Conservation (phyloP, 148 eudicot genomes). For the Talinum fruticosum region DNA sequence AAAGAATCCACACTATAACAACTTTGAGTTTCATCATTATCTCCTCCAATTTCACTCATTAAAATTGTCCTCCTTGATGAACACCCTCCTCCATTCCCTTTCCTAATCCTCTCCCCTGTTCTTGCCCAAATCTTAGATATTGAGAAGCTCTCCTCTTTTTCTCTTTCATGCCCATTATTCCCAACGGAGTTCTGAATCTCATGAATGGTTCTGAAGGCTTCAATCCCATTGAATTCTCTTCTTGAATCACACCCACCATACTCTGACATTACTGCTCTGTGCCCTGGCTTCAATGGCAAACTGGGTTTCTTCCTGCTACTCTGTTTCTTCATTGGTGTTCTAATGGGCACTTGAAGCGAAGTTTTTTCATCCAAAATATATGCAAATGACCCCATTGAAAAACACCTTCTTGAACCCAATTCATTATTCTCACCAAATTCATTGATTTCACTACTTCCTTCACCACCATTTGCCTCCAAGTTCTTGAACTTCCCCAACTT, state of each 20-base stretch:
- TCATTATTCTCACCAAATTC: slow-evolving; percentile 16
- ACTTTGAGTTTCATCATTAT: slow-evolving; percentile 59
- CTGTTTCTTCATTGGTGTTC: slow-evolving; percentile 51
- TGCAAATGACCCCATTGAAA: slow-evolving; percentile 93
- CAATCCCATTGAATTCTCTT: slow-evolving; percentile 54
- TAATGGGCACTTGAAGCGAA: slow-evolving; percentile 65
- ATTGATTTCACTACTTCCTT: slow-evolving; percentile 31
- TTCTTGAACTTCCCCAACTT: slow-evolving; percentile 82
- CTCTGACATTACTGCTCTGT: slow-evolving; percentile 65
- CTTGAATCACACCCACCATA: slow-evolving; percentile 73
- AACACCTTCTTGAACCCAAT: slow-evolving; percentile 71
- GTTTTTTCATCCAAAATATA: slow-evolving; percentile 77
- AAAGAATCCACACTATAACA: slow-evolving; percentile 57
- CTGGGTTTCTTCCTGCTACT: slow-evolving; percentile 35
- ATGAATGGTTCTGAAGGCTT: slow-evolving; percentile 34
- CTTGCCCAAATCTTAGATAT: slow-evolving; percentile 72
- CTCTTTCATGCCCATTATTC: slow-evolving; percentile 21
- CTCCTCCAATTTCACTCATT: slow-evolving; percentile 44
- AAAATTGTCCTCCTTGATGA: slow-evolving; percentile 48
- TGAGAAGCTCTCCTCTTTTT: slow-evolving; percentile 63
- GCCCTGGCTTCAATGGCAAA: slow-evolving; percentile 41
- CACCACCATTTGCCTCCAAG: slow-evolving; percentile 41
- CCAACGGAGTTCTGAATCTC: not conserved
- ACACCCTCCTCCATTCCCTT: slow-evolving; percentile 25
- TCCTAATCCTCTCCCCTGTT: slow-evolving; percentile 33